Evolutionary conservation across 495 filamentous ascomycete species (phyloP).

Genomic region (Astrothelium subdiscretum): DNA sequence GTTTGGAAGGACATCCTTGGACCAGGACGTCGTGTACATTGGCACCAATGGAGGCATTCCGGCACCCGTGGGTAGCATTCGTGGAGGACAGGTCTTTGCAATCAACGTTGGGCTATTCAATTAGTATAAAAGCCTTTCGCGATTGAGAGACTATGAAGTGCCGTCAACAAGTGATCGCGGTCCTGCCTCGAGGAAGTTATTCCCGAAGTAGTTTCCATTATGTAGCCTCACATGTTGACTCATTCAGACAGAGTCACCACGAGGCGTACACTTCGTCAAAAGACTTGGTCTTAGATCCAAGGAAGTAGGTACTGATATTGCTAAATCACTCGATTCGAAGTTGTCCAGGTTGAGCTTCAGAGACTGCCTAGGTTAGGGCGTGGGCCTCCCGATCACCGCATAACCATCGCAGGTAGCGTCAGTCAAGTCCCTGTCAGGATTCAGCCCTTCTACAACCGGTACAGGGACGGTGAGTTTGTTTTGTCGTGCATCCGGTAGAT

Average conservation of each 20-base stretch:
- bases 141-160: no score
- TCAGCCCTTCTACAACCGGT: neutral
- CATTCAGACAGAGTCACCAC: no score
- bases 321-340: no score
- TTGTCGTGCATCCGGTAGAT: neutral
- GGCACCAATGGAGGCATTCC: constrained; percentile 8
- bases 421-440: neutral
- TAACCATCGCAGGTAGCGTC: neutral
- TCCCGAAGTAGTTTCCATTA: no score
- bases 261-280: no score
- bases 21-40: constrained; percentile 9
- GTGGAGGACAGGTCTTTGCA: constrained; percentile 8
- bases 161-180: no score
- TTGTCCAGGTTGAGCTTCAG: no score
- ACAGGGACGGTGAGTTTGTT: neutral
- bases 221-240: no score
- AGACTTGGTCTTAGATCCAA: no score
- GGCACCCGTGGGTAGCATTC: neutral
- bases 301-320: no score
- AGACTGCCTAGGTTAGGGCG: no score
- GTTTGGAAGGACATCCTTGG: constrained; percentile 8
- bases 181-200: no score
- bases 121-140: neutral
- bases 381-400: neutral
- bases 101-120: constrained; percentile 7